Evolutionary conservation across 345 rosid genomes (phyloP).

Genomic region (Aegle marmelos): DNA sequence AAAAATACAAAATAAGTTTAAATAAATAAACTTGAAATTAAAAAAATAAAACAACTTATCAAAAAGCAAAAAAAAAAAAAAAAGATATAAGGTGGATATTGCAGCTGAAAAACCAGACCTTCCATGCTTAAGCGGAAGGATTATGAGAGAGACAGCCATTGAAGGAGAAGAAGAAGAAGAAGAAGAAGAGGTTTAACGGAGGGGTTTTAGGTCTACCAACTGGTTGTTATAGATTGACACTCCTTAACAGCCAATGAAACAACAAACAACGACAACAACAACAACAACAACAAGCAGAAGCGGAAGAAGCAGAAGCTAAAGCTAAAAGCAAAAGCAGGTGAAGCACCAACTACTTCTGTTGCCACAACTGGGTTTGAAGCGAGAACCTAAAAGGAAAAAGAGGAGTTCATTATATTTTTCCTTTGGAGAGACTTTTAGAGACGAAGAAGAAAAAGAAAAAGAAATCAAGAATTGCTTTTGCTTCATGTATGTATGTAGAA

Average conservation of each 20-base stretch:
- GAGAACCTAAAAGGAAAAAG: slow-evolving; percentile 16
- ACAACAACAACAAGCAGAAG: slow-evolving; percentile 8
- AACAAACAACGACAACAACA: slow-evolving; percentile 5
- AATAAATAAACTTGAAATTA: background rate
- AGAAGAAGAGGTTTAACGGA: slow-evolving; percentile 39
- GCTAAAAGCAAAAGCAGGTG: slow-evolving; percentile 22
- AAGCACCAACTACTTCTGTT: slow-evolving; percentile 25
- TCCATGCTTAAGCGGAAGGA: slow-evolving; percentile 33
- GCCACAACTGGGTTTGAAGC: slow-evolving; percentile 25
- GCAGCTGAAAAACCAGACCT: slow-evolving; percentile 43
- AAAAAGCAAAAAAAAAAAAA: background rate
- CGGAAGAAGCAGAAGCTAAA: slow-evolving; percentile 17
- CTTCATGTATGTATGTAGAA: slow-evolving; percentile 4
- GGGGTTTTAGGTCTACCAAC: slow-evolving; percentile 96
- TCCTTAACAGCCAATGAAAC: slow-evolving; percentile 31
- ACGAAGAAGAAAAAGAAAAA: too few relatives aligned
- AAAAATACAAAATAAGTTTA: slow-evolving; percentile 11
- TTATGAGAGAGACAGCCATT: slow-evolving; percentile 42
- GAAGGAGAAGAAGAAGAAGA: background rate
- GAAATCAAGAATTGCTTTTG: background rate
- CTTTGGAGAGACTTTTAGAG: background rate
- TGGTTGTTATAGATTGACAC: slow-evolving; percentile 78
- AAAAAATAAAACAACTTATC: slow-evolving; percentile 6
- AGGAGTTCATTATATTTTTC: slow-evolving; percentile 25
- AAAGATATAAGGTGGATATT: slow-evolving; percentile 52